Percentiles rank a stretch among this genome's conserved stretches.
Conservation (phyloP, 2,329 filamentous ascomycete genomes). For the Paecilomyces formosus region DNA sequence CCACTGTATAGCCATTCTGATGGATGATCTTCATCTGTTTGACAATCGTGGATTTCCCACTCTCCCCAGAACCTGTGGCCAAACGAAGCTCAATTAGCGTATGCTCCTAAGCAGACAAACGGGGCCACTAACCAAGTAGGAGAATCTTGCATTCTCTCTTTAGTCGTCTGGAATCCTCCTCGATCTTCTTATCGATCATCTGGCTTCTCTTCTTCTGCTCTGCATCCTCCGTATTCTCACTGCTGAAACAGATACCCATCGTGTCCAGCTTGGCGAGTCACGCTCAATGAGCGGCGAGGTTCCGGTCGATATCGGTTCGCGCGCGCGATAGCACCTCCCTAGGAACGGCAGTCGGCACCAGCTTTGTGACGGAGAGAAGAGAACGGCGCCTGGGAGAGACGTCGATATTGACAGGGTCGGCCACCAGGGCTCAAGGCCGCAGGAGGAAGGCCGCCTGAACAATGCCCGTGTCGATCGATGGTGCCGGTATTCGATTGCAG, state of each 20-base stretch:
- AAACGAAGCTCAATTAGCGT: constrained; percentile 8
- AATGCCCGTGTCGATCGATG: background rate
- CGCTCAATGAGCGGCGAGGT: background rate
- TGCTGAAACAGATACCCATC: constrained; percentile 95
- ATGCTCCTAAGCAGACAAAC: constrained; percentile 1
- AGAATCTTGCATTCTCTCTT: constrained; percentile 98
- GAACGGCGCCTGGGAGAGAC: constrained; percentile 15
- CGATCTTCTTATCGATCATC: constrained; percentile 85
- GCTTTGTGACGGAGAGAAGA: constrained; percentile 10
- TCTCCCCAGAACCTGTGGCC: constrained; percentile 80
- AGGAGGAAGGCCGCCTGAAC: constrained; percentile 4
- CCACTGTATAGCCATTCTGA: constrained; percentile 90
- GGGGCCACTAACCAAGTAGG: constrained; percentile 65
- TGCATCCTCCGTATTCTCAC: constrained; percentile 67
- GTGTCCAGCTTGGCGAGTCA: constrained; percentile 8
- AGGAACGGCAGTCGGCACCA: background rate
- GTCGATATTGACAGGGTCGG: constrained; percentile 1
- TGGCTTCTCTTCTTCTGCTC: constrained; percentile 96
- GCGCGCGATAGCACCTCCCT: background rate
- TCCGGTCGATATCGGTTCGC: background rate
- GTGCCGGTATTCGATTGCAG: background rate
- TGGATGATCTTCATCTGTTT: constrained; percentile 99
- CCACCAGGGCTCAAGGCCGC: constrained; percentile 6
- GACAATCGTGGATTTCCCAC: constrained; percentile 97
- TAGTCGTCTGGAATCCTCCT: constrained; percentile 88